phyloP scores from a whole-genome alignment of 2,329 filamentous ascomycete genomes.

The Penicillium sp. region DNA sequence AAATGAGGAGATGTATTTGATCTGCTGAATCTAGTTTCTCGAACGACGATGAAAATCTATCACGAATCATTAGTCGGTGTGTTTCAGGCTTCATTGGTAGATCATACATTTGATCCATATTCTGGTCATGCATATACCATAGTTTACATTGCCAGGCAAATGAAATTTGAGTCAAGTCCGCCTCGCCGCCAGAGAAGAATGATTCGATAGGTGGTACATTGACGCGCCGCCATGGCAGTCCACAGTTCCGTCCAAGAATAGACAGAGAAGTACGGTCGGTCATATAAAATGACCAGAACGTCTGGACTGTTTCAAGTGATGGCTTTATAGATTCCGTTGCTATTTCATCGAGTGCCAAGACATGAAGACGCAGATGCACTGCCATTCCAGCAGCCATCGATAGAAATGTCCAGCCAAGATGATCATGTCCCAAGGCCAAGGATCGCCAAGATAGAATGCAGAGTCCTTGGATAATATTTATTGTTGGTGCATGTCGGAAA shows the following conservation, averaged over 20 bases:
- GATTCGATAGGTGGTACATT: slow-evolving; percentile 5
- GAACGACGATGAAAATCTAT: slow-evolving; percentile 6
- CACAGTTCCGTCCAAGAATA: slow-evolving; percentile 6
- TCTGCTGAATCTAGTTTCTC: background rate
- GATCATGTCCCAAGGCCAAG: slow-evolving; percentile 1
- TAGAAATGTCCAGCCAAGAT: slow-evolving; percentile 6
- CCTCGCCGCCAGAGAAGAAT: background rate
- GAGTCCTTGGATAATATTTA: slow-evolving; percentile 1
- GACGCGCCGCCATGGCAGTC: slow-evolving; percentile 5
- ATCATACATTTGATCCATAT: slow-evolving; percentile 9
- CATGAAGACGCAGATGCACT: slow-evolving; percentile 3
- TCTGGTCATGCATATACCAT: slow-evolving; percentile 10
- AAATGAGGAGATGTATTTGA: slow-evolving; percentile 3
- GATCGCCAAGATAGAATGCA: slow-evolving; percentile 8
- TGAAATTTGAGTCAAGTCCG: background rate
- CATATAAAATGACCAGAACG: slow-evolving; percentile 12
- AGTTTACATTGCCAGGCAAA: slow-evolving; percentile 10
- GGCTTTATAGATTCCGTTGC: background rate
- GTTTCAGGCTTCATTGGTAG: background rate
- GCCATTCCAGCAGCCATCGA: slow-evolving; percentile 8
- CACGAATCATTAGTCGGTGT: background rate
- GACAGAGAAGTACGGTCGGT: slow-evolving; percentile 8
- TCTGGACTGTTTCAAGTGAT: background rate
- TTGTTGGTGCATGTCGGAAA: slow-evolving; percentile 1
- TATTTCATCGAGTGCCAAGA: background rate